A percentile compares a stretch with the other conserved stretches of the same genome.
phyloP scores from a whole-genome alignment of 192 early-diverging fungal species.

The Coemansia sp. region DNA sequence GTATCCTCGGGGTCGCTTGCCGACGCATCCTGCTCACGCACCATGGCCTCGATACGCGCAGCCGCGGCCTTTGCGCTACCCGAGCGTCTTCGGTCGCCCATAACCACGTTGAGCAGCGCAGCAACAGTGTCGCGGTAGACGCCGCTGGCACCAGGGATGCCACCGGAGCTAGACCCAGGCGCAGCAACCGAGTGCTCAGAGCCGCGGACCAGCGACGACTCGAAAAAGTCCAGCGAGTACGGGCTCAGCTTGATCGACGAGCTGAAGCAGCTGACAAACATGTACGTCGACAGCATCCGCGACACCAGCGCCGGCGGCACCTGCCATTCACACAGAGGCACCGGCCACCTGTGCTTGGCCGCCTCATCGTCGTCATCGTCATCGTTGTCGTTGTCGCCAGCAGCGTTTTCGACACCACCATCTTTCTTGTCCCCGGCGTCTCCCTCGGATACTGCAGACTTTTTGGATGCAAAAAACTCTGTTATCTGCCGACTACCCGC shows the following conservation, averaged over 20 bases:
- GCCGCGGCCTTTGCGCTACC: constrained; percentile 5
- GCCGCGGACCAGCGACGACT: constrained; percentile 58
- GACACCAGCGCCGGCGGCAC: constrained; percentile 32
- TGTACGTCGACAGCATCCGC: constrained; percentile 36
- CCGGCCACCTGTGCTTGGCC: constrained; percentile 29
- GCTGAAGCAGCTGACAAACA: constrained; percentile 51
- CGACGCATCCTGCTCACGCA: constrained; percentile 11
- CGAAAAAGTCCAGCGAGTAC: constrained; percentile 77
- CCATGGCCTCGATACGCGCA: constrained; percentile 30
- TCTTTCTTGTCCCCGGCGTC: too few relatives aligned
- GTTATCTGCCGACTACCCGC: constrained; percentile 32
- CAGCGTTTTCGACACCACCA: neutral
- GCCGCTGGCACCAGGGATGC: too few relatives aligned
- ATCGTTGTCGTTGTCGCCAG: neutral
- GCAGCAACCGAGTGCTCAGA: too few relatives aligned
- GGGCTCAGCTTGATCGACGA: constrained; percentile 65
- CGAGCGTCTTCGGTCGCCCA: constrained; percentile 22
- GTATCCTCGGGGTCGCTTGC: too few relatives aligned
- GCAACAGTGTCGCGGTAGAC: constrained; percentile 37
- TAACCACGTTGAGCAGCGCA: constrained; percentile 47
- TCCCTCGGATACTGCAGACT: too few relatives aligned
- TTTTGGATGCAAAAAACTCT: constrained; percentile 12
- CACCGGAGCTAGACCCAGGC: too few relatives aligned
- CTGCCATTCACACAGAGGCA: constrained; percentile 34
- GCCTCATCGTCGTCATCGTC: constrained; percentile 16